These are phyloP conservation scores for Metschnikowia cubensis DNA, from an alignment of 805 yeast species.

Conservation along the genomic window DNA sequence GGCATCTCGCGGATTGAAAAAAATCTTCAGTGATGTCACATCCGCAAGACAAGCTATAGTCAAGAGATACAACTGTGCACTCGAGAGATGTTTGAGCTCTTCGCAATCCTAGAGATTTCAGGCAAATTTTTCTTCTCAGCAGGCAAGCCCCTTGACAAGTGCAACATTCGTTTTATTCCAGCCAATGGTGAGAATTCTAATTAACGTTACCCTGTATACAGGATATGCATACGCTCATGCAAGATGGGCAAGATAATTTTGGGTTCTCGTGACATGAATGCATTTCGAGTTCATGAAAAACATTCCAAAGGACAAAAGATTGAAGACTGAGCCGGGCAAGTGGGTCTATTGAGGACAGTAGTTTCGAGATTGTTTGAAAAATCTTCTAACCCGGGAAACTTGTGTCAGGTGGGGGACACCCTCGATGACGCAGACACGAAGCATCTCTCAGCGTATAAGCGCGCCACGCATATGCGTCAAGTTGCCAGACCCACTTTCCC, in stretches of 20 bases:
- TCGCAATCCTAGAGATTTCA: no score
- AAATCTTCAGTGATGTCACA: neutral
- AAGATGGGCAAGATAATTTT: conserved; percentile 3
- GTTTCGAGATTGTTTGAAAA: neutral
- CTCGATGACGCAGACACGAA: neutral
- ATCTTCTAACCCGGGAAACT: neutral
- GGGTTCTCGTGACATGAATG: neutral
- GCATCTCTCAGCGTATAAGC: neutral
- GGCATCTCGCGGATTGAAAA: conserved; percentile 5
- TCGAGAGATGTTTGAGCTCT: neutral
- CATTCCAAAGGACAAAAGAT: no score
- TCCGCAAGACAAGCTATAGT: neutral
- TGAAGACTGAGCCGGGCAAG: neutral
- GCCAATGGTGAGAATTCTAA: conserved; percentile 1
- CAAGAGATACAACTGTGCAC: no score
- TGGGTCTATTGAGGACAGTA: neutral
- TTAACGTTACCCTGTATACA: neutral
- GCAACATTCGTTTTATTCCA: no score
- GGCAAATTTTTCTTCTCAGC: neutral
- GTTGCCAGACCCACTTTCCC: neutral
- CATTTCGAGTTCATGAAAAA: neutral
- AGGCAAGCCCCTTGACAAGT: neutral
- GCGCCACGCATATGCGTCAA: neutral
- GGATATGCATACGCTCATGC: neutral
- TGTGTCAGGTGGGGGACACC: neutral